Percentiles rank a stretch among this genome's conserved stretches.
Evolutionary conservation across 495 filamentous ascomycete species (phyloP).

Genomic region (Pseudomonodictys pantanalensis): DNA sequence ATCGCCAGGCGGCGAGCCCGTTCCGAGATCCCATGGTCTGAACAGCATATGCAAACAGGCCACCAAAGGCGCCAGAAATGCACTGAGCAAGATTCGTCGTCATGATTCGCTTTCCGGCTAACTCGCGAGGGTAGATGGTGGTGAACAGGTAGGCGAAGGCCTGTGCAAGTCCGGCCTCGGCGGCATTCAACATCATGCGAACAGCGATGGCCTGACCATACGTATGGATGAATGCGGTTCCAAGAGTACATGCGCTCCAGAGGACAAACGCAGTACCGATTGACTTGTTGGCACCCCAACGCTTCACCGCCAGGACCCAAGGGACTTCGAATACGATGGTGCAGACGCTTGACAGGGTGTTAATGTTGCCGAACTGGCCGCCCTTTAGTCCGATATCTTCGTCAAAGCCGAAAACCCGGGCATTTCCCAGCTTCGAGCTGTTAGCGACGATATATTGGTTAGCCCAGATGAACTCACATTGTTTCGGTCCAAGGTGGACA

Average conservation of each 20-base stretch:
- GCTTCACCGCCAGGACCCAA: constrained; percentile 17
- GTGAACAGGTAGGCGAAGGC: constrained; percentile 13
- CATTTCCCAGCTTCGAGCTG: constrained; percentile 35
- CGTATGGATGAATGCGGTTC: constrained; percentile 25
- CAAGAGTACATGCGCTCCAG: constrained; percentile 17
- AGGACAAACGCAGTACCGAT: constrained; percentile 11
- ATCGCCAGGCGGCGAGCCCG: constrained; percentile 24
- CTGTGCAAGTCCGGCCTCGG: constrained; percentile 21
- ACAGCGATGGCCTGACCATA: constrained; percentile 18
- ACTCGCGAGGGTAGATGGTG: constrained; percentile 16
- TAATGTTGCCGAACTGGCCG: constrained; percentile 36
- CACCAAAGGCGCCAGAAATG: constrained; percentile 30
- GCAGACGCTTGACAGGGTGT: constrained; percentile 29
- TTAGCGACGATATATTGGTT: background rate
- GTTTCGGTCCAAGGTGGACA: constrained; percentile 11
- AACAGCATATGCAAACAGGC: constrained; percentile 30
- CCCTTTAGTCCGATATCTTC: constrained; percentile 25
- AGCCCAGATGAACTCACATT: constrained; percentile 1
- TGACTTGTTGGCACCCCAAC: constrained; percentile 10
- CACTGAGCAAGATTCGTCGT: constrained; percentile 5
- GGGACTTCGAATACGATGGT: constrained; percentile 14
- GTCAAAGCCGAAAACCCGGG: constrained; percentile 36
- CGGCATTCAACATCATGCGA: constrained; percentile 15
- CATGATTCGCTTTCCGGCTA: constrained; percentile 13
- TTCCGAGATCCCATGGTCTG: constrained; percentile 15